Evolutionary conservation across 2,329 filamentous ascomycete species (phyloP), one percentile per base, ranked within the genome.

Genomic region (Hypoxylon sp.): DNA sequence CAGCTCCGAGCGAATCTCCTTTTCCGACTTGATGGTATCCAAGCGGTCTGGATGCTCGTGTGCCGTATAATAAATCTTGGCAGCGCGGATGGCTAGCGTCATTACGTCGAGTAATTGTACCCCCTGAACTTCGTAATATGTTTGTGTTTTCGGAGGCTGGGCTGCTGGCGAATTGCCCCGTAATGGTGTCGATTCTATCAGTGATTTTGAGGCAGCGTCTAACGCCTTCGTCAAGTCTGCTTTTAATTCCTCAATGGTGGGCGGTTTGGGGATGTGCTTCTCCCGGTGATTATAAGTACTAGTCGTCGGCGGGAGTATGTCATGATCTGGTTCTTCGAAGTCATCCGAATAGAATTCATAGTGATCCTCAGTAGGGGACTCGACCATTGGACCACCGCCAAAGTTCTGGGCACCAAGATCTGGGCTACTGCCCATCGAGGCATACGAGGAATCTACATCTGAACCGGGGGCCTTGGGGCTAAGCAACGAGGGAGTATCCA

Each of bases 1-100:
- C 7, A 98, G 83, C 74, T 98, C 95, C 55, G 91, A 86, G 45
- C 96, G 90, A 51, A 99, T 91, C 71, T 92, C 87, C 69, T 91
- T 93, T 79, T 99, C 96, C 0, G 93, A 90, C 79, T 93, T 94
- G 80, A 98, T 97, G 28, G 91, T 84, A 75, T 96, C 93, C 17
- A 98, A 84, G 38, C 93, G 90, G 73, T 96, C 91, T 1, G 94
- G 93, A 58, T 94, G 87, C 75, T 97, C 92, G 77, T 98, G 96
- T 3, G 93, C 88, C 0, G 94, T 98, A 80, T 99, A 98, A 82
- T 98, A 99, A 75, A 97, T 91, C 81, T 97, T 97, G 56, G 96
- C 96, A 1, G 95, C 94, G 57, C 94, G 89, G 72, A 99, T 98
- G n/a, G 95, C 95, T 58, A 98, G 85, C 0, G 96, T 99, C 77